These are phyloP conservation scores for Talaromyces sp. DNA, from an alignment of 2,329 filamentous ascomycete genomes.

Conservation along the genomic window DNA sequence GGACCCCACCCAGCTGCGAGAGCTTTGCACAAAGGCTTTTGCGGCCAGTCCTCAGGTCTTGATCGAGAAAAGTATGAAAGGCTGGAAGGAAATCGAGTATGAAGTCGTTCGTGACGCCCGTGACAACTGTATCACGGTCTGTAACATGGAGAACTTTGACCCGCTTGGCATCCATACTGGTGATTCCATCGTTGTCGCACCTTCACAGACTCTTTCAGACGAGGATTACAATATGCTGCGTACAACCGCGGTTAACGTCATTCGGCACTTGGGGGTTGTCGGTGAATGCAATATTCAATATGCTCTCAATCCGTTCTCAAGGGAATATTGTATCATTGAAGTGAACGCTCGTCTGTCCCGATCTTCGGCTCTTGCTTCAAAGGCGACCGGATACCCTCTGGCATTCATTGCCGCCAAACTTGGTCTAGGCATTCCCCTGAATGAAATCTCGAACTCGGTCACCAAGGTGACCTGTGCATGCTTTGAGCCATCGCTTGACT, in stretches of 20 bases:
- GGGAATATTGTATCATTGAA: constrained; percentile 98
- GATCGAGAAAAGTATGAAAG: constrained; percentile 98
- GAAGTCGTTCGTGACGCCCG: constrained; percentile 93
- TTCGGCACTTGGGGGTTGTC: constrained; percentile 92
- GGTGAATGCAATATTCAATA: constrained; percentile 99
- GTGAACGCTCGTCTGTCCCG: constrained; percentile 94
- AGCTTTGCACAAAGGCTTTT: constrained; percentile 91
- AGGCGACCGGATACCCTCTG: constrained; percentile 92
- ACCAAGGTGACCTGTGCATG: constrained; percentile 94
- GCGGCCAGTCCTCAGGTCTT: constrained; percentile 92
- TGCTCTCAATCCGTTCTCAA: constrained; percentile 88
- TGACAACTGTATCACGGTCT: constrained; percentile 98
- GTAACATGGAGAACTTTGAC: constrained; percentile 99
- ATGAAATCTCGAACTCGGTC: constrained; percentile 93
- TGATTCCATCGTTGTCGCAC: constrained; percentile 96
- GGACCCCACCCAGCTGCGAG: constrained; percentile 72
- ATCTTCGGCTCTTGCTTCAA: constrained; percentile 92
- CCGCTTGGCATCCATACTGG: constrained; percentile 96
- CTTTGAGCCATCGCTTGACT: constrained; percentile 97
- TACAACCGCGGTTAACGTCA: constrained; percentile 94
- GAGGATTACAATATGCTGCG: constrained; percentile 99
- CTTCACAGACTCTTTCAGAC: constrained; percentile 92
- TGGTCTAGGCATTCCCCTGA: constrained; percentile 87
- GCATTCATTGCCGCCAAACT: constrained; percentile 97
- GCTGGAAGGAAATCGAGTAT: constrained; percentile 99